Base-by-base conservation (phyloP, 2,329 filamentous ascomycete genomes). In the Hymenoscyphus linearis region DNA sequence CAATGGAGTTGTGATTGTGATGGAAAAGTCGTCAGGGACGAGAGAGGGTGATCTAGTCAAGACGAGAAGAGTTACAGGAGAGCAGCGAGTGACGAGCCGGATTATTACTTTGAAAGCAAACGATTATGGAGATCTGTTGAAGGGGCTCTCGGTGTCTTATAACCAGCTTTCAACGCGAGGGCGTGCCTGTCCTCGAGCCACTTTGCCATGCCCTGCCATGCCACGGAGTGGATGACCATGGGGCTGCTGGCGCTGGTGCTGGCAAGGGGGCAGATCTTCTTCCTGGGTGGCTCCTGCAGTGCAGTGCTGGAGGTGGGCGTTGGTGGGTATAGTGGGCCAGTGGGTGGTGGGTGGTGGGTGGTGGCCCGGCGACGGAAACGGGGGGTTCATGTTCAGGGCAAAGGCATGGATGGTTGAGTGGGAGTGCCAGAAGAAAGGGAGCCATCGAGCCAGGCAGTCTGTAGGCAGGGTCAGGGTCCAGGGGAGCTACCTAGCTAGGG, bases 61-160 rank as follows among this genome's bases (percentile, higher is more conserved):
- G n/a, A 18, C 22, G 26, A 14, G 36, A 37, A 18, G 25, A 31
- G 40, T 22, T 2, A 12, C 18, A 27, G 35, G 37, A 27, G 64
- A 62, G 57, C 59, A 44, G 52, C 53, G 54, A 52, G 55, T 55
- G 61, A 61, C 58, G 56, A 61, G 52, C 52, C 10, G 40, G 56
- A 50, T 58, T 58, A 58, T 52, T 58, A 36, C 55, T 57, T 58
- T 36, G 56, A 36, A 52, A 59, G 57, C 55, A 58, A 58, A 62
- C 58, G 57, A 65, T 62, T 60, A 64, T 57, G 64, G 62, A 61
- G 53, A 61, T 53, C 57, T 66, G 63, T 55, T 65, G 68, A 69
- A 67, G 69, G 69, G 68, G 65, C 61, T 65, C 60, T 54, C 31
- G 58, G 57, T 69, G 62, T 71, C 69, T 71, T 71, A 71, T 70